Percentiles rank a stretch among this genome's conserved stretches.
phyloP scores from a whole-genome alignment of 1,139 yeast genomes.

The Diutina siamensis region DNA sequence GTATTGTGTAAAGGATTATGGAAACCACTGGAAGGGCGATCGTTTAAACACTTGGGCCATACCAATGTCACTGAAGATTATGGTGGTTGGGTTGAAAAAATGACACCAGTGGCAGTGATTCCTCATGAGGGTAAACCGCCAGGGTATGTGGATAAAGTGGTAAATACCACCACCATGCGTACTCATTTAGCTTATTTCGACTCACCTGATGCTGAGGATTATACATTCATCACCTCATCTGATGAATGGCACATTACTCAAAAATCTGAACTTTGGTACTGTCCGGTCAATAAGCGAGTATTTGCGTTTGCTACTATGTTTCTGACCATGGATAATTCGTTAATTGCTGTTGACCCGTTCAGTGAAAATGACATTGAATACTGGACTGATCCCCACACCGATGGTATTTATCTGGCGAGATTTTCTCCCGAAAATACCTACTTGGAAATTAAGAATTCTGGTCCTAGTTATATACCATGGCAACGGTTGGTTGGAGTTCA shows the following conservation, averaged over 20 bases:
- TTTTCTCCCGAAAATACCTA: conserved; percentile 1
- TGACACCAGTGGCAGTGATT: conserved; percentile 22
- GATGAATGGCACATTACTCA: conserved; percentile 25
- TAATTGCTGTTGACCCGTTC: not conserved
- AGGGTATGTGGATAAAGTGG: conserved; percentile 67
- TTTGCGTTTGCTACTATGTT: conserved; percentile 18
- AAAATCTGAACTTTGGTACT: conserved; percentile 20
- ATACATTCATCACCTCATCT: conserved; percentile 31
- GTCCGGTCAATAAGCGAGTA: conserved; percentile 37
- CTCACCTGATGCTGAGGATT: conserved; percentile 29
- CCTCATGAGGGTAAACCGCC: conserved; percentile 18
- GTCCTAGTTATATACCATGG: conserved; percentile 53
- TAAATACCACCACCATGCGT: conserved; percentile 43
- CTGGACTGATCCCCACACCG: not conserved
- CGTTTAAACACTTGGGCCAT: conserved; percentile 11
- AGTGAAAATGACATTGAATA: not conserved
- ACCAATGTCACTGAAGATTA: conserved; percentile 28
- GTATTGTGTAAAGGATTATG: conserved; percentile 44
- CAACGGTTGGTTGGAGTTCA: conserved; percentile 34
- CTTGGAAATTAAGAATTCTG: conserved; percentile 42
- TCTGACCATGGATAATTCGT: not conserved
- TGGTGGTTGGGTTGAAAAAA: conserved; percentile 46
- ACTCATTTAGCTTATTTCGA: conserved; percentile 58
- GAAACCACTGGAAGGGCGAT: conserved; percentile 21
- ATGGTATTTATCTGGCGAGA: not conserved